phyloP scores from a whole-genome alignment of 2,329 filamentous ascomycete genomes.

The Fusarium luffae region DNA sequence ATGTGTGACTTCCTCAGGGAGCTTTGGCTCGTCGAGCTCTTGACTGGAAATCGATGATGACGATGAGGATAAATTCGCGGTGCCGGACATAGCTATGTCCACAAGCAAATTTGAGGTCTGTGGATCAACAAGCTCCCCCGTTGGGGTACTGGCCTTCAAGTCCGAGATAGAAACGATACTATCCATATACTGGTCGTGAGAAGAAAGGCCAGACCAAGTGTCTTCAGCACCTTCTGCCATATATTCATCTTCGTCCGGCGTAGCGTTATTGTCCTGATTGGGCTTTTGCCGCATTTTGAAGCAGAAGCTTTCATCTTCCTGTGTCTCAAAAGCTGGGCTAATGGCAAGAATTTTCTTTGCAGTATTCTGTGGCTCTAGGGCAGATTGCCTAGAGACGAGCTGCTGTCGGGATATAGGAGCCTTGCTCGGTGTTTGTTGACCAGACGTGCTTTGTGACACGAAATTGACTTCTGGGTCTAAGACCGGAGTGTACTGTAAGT shows the following conservation, averaged over 20 bases:
- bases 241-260: neutral
- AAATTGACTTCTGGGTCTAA: neutral
- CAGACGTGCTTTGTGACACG: slow-evolving; percentile 13
- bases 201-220: slow-evolving; percentile 40
- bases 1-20: neutral
- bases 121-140: neutral
- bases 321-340: slow-evolving; percentile 39
- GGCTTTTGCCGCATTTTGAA: slow-evolving; percentile 44
- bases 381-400: neutral
- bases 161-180: slow-evolving; percentile 1
- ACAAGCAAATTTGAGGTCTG: neutral
- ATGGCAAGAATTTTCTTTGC: neutral
- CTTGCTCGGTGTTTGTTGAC: slow-evolving; percentile 21
- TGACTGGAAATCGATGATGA: slow-evolving; percentile 36
- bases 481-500: slow-evolving; percentile 25
- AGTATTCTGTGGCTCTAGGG: neutral
- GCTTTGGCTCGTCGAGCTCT: slow-evolving; percentile 15
- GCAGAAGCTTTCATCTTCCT: slow-evolving; percentile 50
- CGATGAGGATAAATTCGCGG: slow-evolving; percentile 30
- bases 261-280: neutral
- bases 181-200: slow-evolving; percentile 1
- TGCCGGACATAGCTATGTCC: neutral
- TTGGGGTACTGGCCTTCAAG: neutral
- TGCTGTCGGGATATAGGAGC: neutral
- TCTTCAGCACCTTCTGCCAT: slow-evolving; percentile 3